Conservation (phyloP, 345 rosid genomes). For the Eucalyptus globulus region DNA sequence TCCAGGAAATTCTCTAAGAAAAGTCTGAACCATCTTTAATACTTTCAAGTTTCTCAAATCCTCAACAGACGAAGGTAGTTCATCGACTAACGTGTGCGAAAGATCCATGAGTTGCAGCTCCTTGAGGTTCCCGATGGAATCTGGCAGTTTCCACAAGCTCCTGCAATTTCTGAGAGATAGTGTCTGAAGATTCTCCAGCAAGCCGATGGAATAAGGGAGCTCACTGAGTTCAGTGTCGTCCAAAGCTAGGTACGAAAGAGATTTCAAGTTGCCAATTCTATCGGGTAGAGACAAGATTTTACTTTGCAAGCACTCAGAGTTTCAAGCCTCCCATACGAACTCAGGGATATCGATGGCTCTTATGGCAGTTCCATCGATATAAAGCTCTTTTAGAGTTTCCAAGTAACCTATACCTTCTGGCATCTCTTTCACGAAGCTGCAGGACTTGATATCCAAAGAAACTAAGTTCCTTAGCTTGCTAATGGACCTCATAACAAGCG, state of each 20-base stretch:
- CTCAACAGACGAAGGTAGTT: not conserved
- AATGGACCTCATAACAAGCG: rapidly evolving
- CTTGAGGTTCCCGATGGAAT: not conserved
- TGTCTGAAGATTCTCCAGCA: not conserved
- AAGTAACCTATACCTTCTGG: rapidly evolving
- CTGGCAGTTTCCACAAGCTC: not conserved
- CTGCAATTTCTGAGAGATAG: not conserved
- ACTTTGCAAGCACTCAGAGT: not conserved
- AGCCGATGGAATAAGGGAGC: not conserved
- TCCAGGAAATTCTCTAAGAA: not conserved
- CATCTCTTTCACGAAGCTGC: not conserved
- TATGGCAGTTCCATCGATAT: not conserved
- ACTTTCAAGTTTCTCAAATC: not conserved
- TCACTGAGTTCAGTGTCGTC: not conserved
- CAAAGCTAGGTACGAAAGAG: not conserved
- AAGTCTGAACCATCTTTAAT: not conserved
- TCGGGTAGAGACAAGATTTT: rapidly evolving
- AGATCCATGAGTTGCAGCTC: not conserved
- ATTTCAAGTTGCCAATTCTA: not conserved
- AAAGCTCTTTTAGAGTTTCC: not conserved
- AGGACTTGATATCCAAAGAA: not conserved
- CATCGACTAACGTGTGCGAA: rapidly evolving
- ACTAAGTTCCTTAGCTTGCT: not conserved
- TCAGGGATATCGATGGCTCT: rapidly evolving
- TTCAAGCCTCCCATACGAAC: not conserved